Evolutionary conservation across 768 basidiomycete genomes (phyloP).

Genomic region (Podaxis sp.): DNA sequence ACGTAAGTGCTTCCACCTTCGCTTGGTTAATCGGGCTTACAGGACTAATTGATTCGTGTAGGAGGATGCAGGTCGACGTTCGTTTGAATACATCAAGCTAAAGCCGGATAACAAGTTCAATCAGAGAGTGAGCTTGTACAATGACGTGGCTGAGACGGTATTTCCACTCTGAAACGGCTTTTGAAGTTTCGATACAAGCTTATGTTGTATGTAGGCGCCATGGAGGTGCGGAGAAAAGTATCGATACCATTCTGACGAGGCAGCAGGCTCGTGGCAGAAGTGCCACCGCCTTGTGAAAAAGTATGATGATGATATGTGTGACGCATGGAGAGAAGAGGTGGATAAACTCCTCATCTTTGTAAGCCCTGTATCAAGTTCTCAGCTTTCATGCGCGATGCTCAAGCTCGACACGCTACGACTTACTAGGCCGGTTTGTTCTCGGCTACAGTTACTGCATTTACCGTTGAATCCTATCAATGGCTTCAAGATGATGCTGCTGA

Average conservation of each 20-base stretch:
- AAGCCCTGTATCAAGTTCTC: constrained; percentile 7
- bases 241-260: constrained; percentile 19
- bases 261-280: constrained; percentile 26
- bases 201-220: constrained; percentile 4
- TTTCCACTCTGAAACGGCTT: background rate
- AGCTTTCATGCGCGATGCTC: background rate
- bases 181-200: background rate
- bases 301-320: constrained; percentile 30
- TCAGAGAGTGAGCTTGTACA: background rate
- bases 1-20: background rate
- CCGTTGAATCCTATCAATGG: constrained; percentile 33
- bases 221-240: constrained; percentile 23
- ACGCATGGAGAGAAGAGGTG: constrained; percentile 30
- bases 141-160: background rate
- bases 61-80: background rate
- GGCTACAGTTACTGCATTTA: constrained; percentile 37
- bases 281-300: constrained; percentile 23
- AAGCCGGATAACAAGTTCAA: background rate
- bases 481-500: constrained; percentile 31
- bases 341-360: constrained; percentile 35
- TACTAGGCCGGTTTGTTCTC: constrained; percentile 42
- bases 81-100: background rate
- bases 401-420: background rate
- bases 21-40: no score
- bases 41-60: background rate